Percentiles rank a stretch among this genome's conserved stretches.
Conservation (phyloP, 75 land plant genomes). For the Cupressus sempervirens region DNA sequence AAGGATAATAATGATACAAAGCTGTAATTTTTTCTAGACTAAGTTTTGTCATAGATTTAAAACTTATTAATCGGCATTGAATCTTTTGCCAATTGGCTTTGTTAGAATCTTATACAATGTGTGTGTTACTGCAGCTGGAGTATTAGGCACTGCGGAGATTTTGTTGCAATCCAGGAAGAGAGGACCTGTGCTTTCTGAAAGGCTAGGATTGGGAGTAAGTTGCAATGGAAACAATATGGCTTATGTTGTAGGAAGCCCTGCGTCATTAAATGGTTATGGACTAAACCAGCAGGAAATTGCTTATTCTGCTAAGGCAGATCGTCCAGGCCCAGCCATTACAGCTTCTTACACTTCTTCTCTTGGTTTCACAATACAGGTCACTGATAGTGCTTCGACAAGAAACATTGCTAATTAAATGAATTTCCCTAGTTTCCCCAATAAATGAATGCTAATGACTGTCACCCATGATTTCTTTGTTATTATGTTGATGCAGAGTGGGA, state of each 20-base stretch:
- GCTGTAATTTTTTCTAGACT: background rate
- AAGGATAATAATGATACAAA: background rate
- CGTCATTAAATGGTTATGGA: slow-evolving; percentile 32
- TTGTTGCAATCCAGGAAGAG: slow-evolving; percentile 36
- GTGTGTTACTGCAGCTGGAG: slow-evolving; percentile 36
- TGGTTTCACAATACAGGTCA: slow-evolving; percentile 58
- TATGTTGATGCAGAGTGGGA: slow-evolving; percentile 26
- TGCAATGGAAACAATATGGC: slow-evolving; percentile 49
- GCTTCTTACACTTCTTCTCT: slow-evolving; percentile 47
- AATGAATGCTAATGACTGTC: background rate
- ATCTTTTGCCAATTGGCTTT: background rate
- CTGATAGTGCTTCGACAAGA: background rate
- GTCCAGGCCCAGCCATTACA: slow-evolving; percentile 53
- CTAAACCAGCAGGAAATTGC: slow-evolving; percentile 24
- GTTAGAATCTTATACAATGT: background rate
- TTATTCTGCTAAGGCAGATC: slow-evolving; percentile 14
- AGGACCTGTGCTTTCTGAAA: slow-evolving; percentile 37
- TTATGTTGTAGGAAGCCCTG: slow-evolving; percentile 30
- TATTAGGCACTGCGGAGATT: slow-evolving; percentile 44
- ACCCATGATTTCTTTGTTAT: background rate
- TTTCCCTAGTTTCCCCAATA: no score
- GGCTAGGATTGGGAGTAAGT: slow-evolving; percentile 44
- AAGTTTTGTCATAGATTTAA: background rate
- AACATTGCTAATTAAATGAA: background rate
- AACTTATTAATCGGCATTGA: background rate